These are phyloP conservation scores for Casaregolazyma suthepensis DNA, from an alignment of 1,139 yeast genomes.

Conservation along the genomic window DNA sequence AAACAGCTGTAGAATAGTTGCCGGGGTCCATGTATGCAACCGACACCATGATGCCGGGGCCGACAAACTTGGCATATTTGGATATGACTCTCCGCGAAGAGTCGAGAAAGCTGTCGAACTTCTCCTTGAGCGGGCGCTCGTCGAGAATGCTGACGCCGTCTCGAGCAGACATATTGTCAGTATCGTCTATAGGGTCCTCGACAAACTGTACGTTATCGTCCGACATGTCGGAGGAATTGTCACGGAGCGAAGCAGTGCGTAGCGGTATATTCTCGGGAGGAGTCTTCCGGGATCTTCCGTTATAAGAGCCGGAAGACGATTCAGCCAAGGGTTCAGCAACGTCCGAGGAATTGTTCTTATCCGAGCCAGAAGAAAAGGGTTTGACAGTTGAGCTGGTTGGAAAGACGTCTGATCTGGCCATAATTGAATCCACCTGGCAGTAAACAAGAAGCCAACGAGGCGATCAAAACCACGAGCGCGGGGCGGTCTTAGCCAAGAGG, in stretches of 20 bases:
- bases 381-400: background rate
- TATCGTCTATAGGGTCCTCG: constrained; percentile 7
- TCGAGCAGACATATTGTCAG: background rate
- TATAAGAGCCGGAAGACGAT: background rate
- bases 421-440: background rate
- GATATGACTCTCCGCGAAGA: constrained; percentile 15
- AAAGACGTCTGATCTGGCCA: background rate
- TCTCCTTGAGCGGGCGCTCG: constrained; percentile 13
- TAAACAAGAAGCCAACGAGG: background rate
- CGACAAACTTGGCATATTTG: constrained; percentile 64
- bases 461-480: background rate
- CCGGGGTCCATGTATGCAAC: constrained; percentile 99
- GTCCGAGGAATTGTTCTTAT: background rate
- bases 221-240: constrained; percentile 1
- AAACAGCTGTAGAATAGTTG: constrained; percentile 89
- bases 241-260: background rate
- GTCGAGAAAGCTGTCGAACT: constrained; percentile 15
- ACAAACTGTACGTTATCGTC: constrained; percentile 1
- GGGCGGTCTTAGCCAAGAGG: background rate
- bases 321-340: background rate
- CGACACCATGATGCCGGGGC: constrained; percentile 92
- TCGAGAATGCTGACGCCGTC: background rate
- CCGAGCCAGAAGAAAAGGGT: background rate
- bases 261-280: constrained; percentile 6
- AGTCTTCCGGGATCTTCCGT: background rate